phyloP scores from a whole-genome alignment of 2,329 filamentous ascomycete genomes.

The Aspergillus floridensis region DNA sequence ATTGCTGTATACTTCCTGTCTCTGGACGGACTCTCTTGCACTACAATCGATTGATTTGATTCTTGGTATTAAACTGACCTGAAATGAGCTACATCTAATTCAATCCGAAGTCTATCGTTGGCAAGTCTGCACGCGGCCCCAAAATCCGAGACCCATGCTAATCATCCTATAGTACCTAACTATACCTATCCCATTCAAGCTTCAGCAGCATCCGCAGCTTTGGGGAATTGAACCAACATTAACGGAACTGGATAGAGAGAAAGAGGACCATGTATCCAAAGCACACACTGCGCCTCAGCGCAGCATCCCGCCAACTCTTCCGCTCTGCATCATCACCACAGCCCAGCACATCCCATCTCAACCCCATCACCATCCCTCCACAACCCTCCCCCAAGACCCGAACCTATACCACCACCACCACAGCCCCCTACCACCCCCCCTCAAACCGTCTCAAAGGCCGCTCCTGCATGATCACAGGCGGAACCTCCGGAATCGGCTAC shows the following conservation, averaged over 20 bases:
- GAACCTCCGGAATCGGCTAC: conserved; percentile 67
- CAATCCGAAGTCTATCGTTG: too few species aligned
- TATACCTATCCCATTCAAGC: not conserved
- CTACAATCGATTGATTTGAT: too few species aligned
- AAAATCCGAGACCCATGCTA: too few species aligned
- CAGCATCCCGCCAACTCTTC: not conserved
- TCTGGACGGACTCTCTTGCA: too few species aligned
- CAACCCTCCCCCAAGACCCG: conserved; percentile 1
- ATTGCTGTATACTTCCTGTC: not conserved
- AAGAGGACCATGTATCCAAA: not conserved
- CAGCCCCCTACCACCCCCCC: conserved; percentile 7
- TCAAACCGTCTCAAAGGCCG: conserved; percentile 32
- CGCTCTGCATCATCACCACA: not conserved
- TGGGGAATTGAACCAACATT: too few species aligned
- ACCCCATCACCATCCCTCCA: not conserved
- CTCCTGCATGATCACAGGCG: conserved; percentile 63
- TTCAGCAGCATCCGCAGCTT: too few species aligned
- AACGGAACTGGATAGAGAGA: too few species aligned
- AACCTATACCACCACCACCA: conserved; percentile 23
- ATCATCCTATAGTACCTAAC: not conserved
- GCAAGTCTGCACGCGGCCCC: too few species aligned
- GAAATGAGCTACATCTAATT: too few species aligned
- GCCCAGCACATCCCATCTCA: not conserved
- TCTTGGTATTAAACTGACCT: too few species aligned
- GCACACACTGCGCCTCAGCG: not conserved